Percentiles rank a stretch among this genome's conserved stretches.
phyloP scores from a whole-genome alignment of 2,329 filamentous ascomycete genomes.

The Microcyclospora pomicola region DNA sequence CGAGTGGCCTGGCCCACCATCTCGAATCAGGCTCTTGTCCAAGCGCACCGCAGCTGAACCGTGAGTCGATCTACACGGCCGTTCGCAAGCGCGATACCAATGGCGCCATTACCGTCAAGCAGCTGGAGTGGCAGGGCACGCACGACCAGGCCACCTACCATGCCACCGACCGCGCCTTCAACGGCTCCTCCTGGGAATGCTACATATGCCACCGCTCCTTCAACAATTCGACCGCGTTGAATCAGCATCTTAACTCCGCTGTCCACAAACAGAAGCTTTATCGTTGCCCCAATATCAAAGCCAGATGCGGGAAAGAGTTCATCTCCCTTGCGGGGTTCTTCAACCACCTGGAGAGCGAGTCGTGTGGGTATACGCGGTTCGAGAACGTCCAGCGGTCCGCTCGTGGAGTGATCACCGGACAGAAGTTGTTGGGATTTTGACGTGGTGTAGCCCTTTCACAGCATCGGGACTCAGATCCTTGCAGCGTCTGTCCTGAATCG shows the following conservation, averaged over 20 bases:
- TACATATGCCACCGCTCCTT: slow-evolving; percentile 41
- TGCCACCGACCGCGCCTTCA: slow-evolving; percentile 32
- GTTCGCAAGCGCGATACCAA: slow-evolving; percentile 35
- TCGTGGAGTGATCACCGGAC: too few relatives aligned
- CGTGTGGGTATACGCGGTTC: slow-evolving; percentile 28
- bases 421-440: too few relatives aligned
- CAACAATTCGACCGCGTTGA: slow-evolving; percentile 23
- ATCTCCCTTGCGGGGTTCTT: slow-evolving; percentile 28
- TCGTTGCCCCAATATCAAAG: slow-evolving; percentile 28
- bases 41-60: slow-evolving; percentile 31
- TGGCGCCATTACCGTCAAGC: slow-evolving; percentile 38
- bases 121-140: slow-evolving; percentile 33
- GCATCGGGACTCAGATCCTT: too few relatives aligned
- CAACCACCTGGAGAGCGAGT: slow-evolving; percentile 34
- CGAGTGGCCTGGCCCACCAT: slow-evolving; percentile 43
- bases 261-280: slow-evolving; percentile 36
- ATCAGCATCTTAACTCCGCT: slow-evolving; percentile 42
- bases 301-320: slow-evolving; percentile 26
- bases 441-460: too few relatives aligned
- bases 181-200: slow-evolving; percentile 37
- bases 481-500: too few relatives aligned
- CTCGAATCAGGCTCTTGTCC: slow-evolving; percentile 43
- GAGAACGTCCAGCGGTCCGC: slow-evolving; percentile 22
- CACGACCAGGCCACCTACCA: slow-evolving; percentile 16
- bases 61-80: slow-evolving; percentile 34